These are phyloP conservation scores for Monsonia emarginata DNA, from an alignment of 441 rosid genomes.

Conservation along the genomic window DNA sequence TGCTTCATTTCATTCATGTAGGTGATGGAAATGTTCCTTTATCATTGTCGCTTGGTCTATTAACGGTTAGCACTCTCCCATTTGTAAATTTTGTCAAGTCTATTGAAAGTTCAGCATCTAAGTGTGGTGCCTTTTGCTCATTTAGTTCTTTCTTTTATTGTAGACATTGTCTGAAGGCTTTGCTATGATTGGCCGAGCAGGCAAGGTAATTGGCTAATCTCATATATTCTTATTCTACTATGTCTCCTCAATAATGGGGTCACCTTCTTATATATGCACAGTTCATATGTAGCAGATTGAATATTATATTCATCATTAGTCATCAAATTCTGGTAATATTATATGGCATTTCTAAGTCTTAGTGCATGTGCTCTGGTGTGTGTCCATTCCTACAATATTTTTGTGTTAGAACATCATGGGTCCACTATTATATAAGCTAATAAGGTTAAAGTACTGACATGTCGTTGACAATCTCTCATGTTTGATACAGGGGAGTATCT, in stretches of 20 bases:
- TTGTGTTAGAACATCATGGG: neutral
- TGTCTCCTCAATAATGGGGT: neutral
- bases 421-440: neutral
- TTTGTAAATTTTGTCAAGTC: slow-evolving; percentile 1
- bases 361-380: neutral
- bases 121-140: slow-evolving; percentile 6
- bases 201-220: slow-evolving; percentile 41
- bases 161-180: slow-evolving; percentile 83
- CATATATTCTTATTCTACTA: neutral
- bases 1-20: slow-evolving; percentile 28
- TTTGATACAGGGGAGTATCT: slow-evolving; percentile 53
- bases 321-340: no score
- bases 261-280: neutral
- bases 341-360: neutral
- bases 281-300: neutral
- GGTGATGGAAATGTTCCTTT: slow-evolving; percentile 83
- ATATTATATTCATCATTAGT: no score
- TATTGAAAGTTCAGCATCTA: slow-evolving; percentile 4
- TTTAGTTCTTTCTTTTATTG: slow-evolving; percentile 19
- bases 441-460: neutral
- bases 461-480: slow-evolving; percentile 7
- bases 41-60: slow-evolving; percentile 56
- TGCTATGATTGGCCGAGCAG: slow-evolving; percentile 75
- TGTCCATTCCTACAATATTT: neutral
- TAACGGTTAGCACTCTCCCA: slow-evolving; percentile 45